phyloP scores from a whole-genome alignment of 208 protist genomes.

The Sergeia podlipaevii region DNA sequence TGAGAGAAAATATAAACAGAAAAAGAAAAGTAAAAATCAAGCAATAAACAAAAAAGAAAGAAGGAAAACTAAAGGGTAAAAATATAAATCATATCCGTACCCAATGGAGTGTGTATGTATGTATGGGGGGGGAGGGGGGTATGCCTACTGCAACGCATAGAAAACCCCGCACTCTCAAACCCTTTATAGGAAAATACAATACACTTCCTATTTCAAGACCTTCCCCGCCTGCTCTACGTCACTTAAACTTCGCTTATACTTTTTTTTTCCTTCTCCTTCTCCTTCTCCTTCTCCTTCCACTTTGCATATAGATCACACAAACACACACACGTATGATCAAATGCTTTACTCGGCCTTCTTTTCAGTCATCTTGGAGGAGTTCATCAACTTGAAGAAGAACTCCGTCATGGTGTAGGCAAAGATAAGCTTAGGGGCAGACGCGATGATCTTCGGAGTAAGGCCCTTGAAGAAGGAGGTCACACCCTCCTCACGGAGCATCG shows the following conservation, averaged over 20 bases:
- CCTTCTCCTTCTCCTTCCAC: neutral
- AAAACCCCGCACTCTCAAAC: too few species aligned
- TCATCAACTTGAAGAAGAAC: conserved; percentile 69
- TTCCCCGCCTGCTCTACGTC: too few species aligned
- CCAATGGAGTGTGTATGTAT: conserved; percentile 2
- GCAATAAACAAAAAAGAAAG: conserved; percentile 2
- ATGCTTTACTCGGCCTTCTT: too few species aligned
- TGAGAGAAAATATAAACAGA: neutral
- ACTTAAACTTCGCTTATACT: too few species aligned
- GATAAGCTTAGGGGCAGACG: conserved; percentile 78
- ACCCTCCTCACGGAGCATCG: conserved; percentile 80
- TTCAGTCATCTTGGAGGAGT: conserved; percentile 13
- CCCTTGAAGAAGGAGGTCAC: conserved; percentile 85
- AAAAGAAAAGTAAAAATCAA: neutral
- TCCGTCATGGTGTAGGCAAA: conserved; percentile 88
- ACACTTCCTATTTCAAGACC: too few species aligned
- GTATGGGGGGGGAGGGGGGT: neutral
- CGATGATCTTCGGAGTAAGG: conserved; percentile 83
- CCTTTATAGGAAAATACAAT: too few species aligned
- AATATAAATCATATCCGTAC: neutral
- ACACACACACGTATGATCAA: neutral
- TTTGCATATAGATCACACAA: conserved; percentile 6
- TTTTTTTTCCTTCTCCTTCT: conserved; percentile 1
- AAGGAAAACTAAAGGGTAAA: conserved; percentile 1
- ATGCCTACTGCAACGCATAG: too few species aligned